phyloP scores from a whole-genome alignment of 2,329 filamentous ascomycete genomes.

The Stagonosporopsis cucurbitacearum region DNA sequence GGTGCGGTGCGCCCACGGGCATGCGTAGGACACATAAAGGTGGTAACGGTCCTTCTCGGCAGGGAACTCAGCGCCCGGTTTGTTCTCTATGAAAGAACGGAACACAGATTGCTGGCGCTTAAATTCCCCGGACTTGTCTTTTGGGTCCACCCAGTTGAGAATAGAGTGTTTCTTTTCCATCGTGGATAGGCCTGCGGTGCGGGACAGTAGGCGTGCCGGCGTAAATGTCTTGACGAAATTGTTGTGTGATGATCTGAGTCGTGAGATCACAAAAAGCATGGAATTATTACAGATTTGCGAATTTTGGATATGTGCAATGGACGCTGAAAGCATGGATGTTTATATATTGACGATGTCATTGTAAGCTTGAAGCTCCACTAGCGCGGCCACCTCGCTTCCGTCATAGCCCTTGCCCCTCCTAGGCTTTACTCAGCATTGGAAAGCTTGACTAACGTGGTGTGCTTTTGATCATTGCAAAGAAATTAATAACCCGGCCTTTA shows the following conservation, averaged over 20 bases:
- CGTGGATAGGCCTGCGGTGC: conserved; percentile 8
- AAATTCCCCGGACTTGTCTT: conserved; percentile 86
- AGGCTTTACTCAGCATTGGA: conserved; percentile 40
- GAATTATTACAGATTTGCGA: not conserved
- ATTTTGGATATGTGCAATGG: not conserved
- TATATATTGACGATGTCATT: conserved; percentile 34
- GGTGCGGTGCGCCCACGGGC: conserved; percentile 90
- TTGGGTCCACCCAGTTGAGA: conserved; percentile 81
- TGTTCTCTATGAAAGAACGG: conserved; percentile 77
- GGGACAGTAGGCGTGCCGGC: conserved; percentile 21
- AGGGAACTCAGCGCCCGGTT: conserved; percentile 75
- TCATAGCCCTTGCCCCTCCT: conserved; percentile 31
- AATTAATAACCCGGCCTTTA: not conserved
- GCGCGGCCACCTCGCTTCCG: conserved; percentile 23
- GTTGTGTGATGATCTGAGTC: conserved; percentile 22
- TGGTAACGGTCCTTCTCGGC: conserved; percentile 91
- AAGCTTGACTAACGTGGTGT: conserved; percentile 33
- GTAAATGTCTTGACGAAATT: conserved; percentile 18
- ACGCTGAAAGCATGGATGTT: not conserved
- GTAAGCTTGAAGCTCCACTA: conserved; percentile 21
- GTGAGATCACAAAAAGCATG: conserved; percentile 30
- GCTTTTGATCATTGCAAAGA: conserved; percentile 7
- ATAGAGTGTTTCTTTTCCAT: conserved; percentile 56
- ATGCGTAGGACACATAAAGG: conserved; percentile 92
- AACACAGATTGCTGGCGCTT: conserved; percentile 87